phyloP scores from a whole-genome alignment of 2,329 filamentous ascomycete genomes.

The Paraconiothyrium sp. region DNA sequence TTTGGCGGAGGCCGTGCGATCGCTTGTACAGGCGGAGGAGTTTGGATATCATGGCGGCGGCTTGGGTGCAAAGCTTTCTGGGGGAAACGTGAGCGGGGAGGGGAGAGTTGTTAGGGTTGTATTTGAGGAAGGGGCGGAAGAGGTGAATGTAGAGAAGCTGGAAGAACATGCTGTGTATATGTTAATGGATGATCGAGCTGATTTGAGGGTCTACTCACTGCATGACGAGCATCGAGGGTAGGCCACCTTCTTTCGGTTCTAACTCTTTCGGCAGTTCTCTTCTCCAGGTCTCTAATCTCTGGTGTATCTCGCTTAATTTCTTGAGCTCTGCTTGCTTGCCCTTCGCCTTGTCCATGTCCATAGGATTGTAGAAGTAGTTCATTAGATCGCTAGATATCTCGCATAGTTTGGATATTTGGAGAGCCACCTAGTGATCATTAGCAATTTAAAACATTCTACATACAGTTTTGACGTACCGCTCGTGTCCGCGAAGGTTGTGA shows the following conservation, averaged over 20 bases:
- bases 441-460: not conserved
- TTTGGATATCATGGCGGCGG: slow-evolving; percentile 89
- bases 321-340: slow-evolving; percentile 88
- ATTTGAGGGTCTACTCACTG: slow-evolving; percentile 72
- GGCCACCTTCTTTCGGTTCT: slow-evolving; percentile 86
- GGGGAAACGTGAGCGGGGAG: slow-evolving; percentile 89
- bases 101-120: slow-evolving; percentile 81
- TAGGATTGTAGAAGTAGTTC: slow-evolving; percentile 89
- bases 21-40: slow-evolving; percentile 95
- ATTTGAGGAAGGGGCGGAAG: slow-evolving; percentile 94
- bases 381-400: slow-evolving; percentile 95
- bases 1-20: slow-evolving; percentile 87
- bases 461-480: slow-evolving; percentile 56
- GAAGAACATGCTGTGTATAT: slow-evolving; percentile 84
- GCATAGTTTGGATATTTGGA: slow-evolving; percentile 84
- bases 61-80: slow-evolving; percentile 87
- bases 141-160: slow-evolving; percentile 95
- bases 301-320: slow-evolving; percentile 90
- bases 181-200: slow-evolving; percentile 29
- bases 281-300: slow-evolving; percentile 88
- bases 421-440: slow-evolving; percentile 59
- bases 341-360: slow-evolving; percentile 66
- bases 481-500: slow-evolving; percentile 85
- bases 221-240: slow-evolving; percentile 83
- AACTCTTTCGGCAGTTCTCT: slow-evolving; percentile 84